Conservation (phyloP, 306 rosid genomes). For the Phaseolus lunatus region DNA sequence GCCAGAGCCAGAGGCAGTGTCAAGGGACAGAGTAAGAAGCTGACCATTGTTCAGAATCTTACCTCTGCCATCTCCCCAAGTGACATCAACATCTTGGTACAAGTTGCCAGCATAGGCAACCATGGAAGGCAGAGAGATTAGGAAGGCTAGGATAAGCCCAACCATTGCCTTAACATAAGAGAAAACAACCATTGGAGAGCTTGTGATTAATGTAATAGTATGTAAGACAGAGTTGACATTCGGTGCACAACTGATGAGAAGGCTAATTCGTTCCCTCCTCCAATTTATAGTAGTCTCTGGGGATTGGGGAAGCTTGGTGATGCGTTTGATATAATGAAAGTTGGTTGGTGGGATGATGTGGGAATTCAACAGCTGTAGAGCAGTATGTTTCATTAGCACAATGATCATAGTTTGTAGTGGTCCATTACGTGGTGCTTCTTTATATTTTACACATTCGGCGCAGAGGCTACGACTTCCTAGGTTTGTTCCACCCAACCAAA, state of each 20-base stretch:
- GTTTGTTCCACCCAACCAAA: constrained; percentile 42
- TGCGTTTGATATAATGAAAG: constrained; percentile 40
- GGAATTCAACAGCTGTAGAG: constrained; percentile 45
- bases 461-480: constrained; percentile 34
- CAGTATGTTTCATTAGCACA: constrained; percentile 35
- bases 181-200: constrained; percentile 40
- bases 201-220: not conserved
- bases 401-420: constrained; percentile 38
- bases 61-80: constrained; percentile 79
- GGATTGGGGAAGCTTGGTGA: too few relatives aligned
- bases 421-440: constrained; percentile 46
- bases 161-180: constrained; percentile 25
- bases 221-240: too few relatives aligned
- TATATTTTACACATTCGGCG: constrained; percentile 22
- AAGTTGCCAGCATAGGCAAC: constrained; percentile 51
- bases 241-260: constrained; percentile 4
- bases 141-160: constrained; percentile 6
- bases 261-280: not conserved
- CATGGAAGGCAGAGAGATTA: constrained; percentile 12
- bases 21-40: constrained; percentile 70
- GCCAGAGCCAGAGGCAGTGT: constrained; percentile 74
- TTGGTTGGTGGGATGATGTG: constrained; percentile 48
- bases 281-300: constrained; percentile 39
- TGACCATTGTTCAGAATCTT: constrained; percentile 62
- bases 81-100: constrained; percentile 59